Conservation (phyloP, 768 basidiomycete species). For the Pleurotus cornucopiae region DNA sequence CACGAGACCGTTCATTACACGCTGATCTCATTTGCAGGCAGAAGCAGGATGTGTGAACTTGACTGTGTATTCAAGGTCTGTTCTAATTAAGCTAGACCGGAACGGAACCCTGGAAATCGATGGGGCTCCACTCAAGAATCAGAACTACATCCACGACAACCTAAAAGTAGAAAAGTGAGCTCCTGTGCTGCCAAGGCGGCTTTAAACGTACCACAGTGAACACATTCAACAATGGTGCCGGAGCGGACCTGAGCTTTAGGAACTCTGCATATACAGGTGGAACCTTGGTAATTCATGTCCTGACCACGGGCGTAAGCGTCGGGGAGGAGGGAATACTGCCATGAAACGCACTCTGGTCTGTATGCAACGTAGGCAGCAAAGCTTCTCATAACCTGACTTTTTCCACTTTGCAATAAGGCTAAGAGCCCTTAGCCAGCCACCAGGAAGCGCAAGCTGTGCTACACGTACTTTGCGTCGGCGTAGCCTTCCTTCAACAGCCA, state of each 20-base stretch:
- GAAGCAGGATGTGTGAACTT: background rate
- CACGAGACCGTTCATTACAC: too few species aligned
- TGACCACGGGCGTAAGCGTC: conserved; percentile 21
- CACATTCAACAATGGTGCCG: conserved; percentile 93
- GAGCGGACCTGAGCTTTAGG: conserved; percentile 89
- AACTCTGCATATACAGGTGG: conserved; percentile 96
- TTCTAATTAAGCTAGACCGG: too few species aligned
- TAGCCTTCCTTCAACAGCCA: conserved; percentile 98
- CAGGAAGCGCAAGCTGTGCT: background rate
- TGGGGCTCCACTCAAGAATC: conserved; percentile 49
- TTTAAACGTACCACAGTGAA: conserved; percentile 81
- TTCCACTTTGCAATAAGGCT: conserved; percentile 99
- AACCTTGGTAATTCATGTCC: conserved; percentile 99
- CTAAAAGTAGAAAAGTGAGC: conserved; percentile 32
- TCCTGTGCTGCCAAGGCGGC: conserved; percentile 6
- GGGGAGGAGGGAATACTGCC: background rate
- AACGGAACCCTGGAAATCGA: too few species aligned
- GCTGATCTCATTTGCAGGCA: too few species aligned
- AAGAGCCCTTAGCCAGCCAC: conserved; percentile 9
- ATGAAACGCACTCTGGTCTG: conserved; percentile 69
- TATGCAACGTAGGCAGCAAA: conserved; percentile 95
- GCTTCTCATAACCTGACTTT: conserved; percentile 96
- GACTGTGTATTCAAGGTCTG: too few species aligned
- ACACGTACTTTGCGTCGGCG: conserved; percentile 87
- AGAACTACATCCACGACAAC: conserved; percentile 89